Evolutionary conservation across 805 yeast genomes (phyloP), one percentile per base, ranked within the genome.

Genomic region (Metschnikowia sp.): DNA sequence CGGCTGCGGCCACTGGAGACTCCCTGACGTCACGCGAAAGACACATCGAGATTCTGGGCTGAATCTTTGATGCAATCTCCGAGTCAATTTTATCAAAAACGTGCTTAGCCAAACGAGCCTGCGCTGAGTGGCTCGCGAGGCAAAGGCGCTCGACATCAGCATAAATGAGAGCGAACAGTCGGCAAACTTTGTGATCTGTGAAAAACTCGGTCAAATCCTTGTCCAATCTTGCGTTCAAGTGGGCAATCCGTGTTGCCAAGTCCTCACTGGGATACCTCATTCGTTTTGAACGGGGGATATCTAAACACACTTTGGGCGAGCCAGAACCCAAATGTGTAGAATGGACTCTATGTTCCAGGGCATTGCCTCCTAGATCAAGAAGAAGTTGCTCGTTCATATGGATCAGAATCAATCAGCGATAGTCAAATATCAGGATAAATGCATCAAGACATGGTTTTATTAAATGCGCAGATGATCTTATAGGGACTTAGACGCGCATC

Each of bases 131-230:
- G 42, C 62, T 65, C 47, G 51, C 60, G 26, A 60, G 52, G 48
- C 75, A 69, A 8, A 70, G 49, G 18, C 57, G 47, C 51, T 72
- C 74, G 11, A 67, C 68, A 5, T 58, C 54, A 11, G 53, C 51
- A 45, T 66, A 63, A 8, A 53, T 32, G 3, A 39, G 31, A 4
- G 55, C 50, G 30, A 44, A 49, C 12, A 45, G 39, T 9, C 51
- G 42, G 9, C n/a, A 11, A 7, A 39, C 40, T 12, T 8, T 13
- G 8, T 41, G 36, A 10, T 32, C 13, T 8, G 10, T n/a, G n/a
- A 50, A 43, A 15, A 50, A 30, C 8, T 10, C 11, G 22, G 10
- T n/a, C 9, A 42, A 32, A 6, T 43, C 47, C 4, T 18, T 32
- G 5, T 40, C 32, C 19, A 52, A 35, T 7, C 13, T 37, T 3